Evolutionary conservation across 176 grass and related monocot species (phyloP).

Genomic region (Lolium rigidum): DNA sequence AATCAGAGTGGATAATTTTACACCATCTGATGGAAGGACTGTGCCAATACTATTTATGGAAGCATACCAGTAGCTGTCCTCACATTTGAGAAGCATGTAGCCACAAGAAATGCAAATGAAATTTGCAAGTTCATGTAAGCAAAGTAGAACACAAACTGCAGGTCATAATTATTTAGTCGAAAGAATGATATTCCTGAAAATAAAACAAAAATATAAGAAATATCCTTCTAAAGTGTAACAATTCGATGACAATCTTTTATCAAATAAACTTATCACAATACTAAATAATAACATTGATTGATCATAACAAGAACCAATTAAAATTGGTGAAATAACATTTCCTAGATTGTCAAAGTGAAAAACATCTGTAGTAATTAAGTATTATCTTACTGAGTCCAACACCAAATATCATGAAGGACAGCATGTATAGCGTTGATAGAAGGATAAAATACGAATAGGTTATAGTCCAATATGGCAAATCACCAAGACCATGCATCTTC

Average conservation of each 20-base stretch:
- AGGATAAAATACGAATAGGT: slow-evolving; percentile 82
- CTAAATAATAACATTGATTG: slow-evolving; percentile 20
- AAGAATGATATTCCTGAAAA: slow-evolving; percentile 77
- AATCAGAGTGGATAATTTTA: slow-evolving; percentile 29
- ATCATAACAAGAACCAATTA: slow-evolving; percentile 2
- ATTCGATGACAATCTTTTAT: neutral
- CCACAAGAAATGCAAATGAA: slow-evolving; percentile 69
- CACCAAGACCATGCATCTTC: slow-evolving; percentile 92
- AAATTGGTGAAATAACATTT: slow-evolving; percentile 5
- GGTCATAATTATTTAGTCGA: slow-evolving; percentile 60
- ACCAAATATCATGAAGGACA: slow-evolving; percentile 82
- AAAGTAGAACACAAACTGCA: slow-evolving; percentile 79
- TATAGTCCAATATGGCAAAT: slow-evolving; percentile 85
- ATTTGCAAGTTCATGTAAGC: slow-evolving; percentile 86
- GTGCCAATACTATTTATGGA: slow-evolving; percentile 15
- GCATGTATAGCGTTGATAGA: slow-evolving; percentile 64
- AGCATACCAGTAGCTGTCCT: slow-evolving; percentile 74
- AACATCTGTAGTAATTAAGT: slow-evolving; percentile 25
- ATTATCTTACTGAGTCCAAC: slow-evolving; percentile 58
- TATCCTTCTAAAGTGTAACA: neutral
- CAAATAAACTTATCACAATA: neutral
- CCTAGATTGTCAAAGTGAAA: neutral
- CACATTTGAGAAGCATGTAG: slow-evolving; percentile 67
- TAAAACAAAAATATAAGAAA: slow-evolving; percentile 28
- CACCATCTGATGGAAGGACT: slow-evolving; percentile 2